Percentiles rank a stretch among this genome's conserved stretches.
Evolutionary conservation across 2,329 filamentous ascomycete species (phyloP).

Genomic region (Trichoderma polysporum): DNA sequence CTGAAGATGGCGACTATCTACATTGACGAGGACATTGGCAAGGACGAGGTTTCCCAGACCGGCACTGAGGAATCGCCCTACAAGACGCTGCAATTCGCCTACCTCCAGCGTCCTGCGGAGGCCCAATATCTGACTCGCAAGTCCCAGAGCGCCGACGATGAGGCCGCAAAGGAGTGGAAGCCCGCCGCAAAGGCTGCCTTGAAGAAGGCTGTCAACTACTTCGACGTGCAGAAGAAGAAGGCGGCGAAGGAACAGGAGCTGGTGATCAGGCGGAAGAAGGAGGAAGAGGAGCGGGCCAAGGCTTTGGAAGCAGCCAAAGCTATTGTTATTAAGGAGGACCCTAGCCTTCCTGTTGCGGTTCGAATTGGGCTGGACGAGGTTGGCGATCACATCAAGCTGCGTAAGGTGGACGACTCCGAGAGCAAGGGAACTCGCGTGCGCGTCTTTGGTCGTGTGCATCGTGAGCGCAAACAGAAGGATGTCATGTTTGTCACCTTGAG

Average conservation of each 20-base stretch:
- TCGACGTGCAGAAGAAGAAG: slow-evolving; percentile 27
- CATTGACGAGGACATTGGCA: slow-evolving; percentile 74
- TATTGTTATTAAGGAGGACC: slow-evolving; percentile 66
- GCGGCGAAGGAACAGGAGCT: slow-evolving; percentile 26
- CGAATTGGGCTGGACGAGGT: slow-evolving; percentile 57
- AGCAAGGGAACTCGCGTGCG: slow-evolving; percentile 71
- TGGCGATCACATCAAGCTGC: slow-evolving; percentile 34
- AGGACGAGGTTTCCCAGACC: slow-evolving; percentile 65
- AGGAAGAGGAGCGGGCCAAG: slow-evolving; percentile 26
- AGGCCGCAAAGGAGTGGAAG: slow-evolving; percentile 35
- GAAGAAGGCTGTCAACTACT: slow-evolving; percentile 27
- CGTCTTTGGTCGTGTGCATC: slow-evolving; percentile 79
- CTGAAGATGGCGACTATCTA: slow-evolving; percentile 37
- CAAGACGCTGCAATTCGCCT: slow-evolving; percentile 77
- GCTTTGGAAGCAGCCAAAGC: slow-evolving; percentile 74
- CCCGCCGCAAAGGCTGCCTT: slow-evolving; percentile 27
- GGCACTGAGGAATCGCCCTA: slow-evolving; percentile 74
- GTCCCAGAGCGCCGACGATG: slow-evolving; percentile 53
- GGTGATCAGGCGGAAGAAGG: slow-evolving; percentile 24
- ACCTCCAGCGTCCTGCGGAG: slow-evolving; percentile 49
- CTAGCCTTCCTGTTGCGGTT: slow-evolving; percentile 69
- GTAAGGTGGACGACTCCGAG: slow-evolving; percentile 38
- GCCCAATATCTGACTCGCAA: slow-evolving; percentile 40
- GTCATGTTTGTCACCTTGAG: slow-evolving; percentile 83
- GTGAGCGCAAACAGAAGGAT: slow-evolving; percentile 72